phyloP scores from a whole-genome alignment of 306 rosid species.

The Citrullus amarus region DNA sequence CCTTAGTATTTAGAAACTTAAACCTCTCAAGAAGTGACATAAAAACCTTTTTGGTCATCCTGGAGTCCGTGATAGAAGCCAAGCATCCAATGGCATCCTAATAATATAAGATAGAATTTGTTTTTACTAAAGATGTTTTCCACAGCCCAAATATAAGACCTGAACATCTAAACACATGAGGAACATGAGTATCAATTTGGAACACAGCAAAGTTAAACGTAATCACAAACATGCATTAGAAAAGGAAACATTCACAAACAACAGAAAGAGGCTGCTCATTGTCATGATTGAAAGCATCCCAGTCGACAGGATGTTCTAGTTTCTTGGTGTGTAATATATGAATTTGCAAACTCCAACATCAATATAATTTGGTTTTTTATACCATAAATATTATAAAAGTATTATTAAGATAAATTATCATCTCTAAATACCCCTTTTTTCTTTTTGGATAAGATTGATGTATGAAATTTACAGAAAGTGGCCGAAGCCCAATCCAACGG shows the following conservation, averaged over 20 bases:
- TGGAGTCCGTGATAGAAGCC: constrained; percentile 72
- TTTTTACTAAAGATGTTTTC: neutral
- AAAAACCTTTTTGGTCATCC: constrained; percentile 37
- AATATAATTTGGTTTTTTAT: too few species aligned
- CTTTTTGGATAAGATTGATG: too few species aligned
- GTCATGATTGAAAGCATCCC: neutral
- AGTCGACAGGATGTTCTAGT: neutral
- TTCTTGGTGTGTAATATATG: neutral
- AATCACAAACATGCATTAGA: neutral
- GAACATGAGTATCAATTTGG: neutral
- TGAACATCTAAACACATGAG: constrained; percentile 5
- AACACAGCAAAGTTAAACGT: constrained; percentile 1
- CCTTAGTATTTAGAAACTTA: constrained; percentile 29
- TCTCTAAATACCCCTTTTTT: too few species aligned
- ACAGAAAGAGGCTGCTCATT: neutral
- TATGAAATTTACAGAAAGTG: too few species aligned
- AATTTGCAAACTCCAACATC: neutral
- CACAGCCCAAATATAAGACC: constrained; percentile 5
- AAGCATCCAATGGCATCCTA: constrained; percentile 84
- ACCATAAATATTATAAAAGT: too few species aligned
- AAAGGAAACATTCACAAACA: neutral
- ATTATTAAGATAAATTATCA: too few species aligned
- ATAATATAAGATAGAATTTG: constrained; percentile 6
- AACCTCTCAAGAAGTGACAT: constrained; percentile 41
- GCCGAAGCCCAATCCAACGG: too few species aligned